These are phyloP conservation scores for Colletotrichum liriopes DNA, from an alignment of 2,329 filamentous ascomycete species.

Conservation along the genomic window DNA sequence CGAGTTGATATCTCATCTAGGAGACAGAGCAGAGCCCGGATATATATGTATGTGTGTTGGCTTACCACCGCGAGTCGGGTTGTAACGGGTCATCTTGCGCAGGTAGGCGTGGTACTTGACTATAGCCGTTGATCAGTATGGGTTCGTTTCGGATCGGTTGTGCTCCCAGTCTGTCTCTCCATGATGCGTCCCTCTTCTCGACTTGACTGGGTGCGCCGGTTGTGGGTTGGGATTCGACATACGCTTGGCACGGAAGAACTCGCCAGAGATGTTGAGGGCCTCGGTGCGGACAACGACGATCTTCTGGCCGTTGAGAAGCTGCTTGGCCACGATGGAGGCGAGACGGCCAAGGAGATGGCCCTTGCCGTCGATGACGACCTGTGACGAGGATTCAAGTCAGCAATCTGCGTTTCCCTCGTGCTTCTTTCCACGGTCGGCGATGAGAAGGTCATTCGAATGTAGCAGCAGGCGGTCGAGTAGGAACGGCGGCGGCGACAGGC, in stretches of 20 bases:
- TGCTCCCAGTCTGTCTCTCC: background rate
- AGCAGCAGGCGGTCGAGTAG: constrained; percentile 5
- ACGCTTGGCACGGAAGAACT: constrained; percentile 99
- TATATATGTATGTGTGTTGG: constrained; percentile 45
- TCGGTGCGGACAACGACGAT: constrained; percentile 99
- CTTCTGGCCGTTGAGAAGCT: constrained; percentile 99
- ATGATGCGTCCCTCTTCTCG: constrained; percentile 21
- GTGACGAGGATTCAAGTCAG: constrained; percentile 51
- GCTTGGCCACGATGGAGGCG: constrained; percentile 98
- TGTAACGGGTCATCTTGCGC: constrained; percentile 99
- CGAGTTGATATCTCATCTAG: constrained; percentile 41
- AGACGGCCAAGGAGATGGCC: constrained; percentile 99
- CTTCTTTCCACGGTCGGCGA: background rate
- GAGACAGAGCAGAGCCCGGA: constrained; percentile 31
- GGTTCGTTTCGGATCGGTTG: constrained; percentile 3
- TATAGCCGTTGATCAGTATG: constrained; percentile 72
- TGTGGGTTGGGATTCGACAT: constrained; percentile 69
- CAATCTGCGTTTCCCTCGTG: constrained; percentile 14
- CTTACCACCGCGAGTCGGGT: constrained; percentile 98
- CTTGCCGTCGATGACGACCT: constrained; percentile 99
- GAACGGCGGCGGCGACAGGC: background rate
- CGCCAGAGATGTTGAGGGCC: constrained; percentile 99
- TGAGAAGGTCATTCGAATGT: constrained; percentile 3
- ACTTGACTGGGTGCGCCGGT: constrained; percentile 19
- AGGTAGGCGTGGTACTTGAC: constrained; percentile 99